Percentiles rank a stretch among this genome's conserved stretches.
These are phyloP conservation scores for Phylloporus scabripes DNA, from an alignment of 768 basidiomycete species.

Conservation along the genomic window DNA sequence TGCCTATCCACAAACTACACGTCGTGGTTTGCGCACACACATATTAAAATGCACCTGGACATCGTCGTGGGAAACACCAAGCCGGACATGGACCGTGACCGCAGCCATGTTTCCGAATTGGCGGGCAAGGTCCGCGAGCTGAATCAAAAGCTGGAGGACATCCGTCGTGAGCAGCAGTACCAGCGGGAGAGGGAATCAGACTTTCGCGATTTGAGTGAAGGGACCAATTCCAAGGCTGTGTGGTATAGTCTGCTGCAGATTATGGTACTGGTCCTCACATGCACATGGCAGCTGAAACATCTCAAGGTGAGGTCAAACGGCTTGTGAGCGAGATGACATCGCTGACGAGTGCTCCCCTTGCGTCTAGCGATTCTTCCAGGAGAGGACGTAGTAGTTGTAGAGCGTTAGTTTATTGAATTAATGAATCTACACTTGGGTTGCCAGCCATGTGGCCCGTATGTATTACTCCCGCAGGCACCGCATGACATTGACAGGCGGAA, in stretches of 20 bases:
- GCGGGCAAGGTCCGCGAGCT: conserved; percentile 84
- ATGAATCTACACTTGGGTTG: background rate
- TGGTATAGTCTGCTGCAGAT: conserved; percentile 95
- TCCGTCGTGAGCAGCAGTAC: conserved; percentile 94
- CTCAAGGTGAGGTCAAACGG: conserved; percentile 56
- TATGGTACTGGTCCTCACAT: conserved; percentile 74
- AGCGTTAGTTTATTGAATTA: background rate
- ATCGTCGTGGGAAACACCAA: conserved; percentile 87
- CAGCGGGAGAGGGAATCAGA: conserved; percentile 93
- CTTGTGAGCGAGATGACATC: background rate
- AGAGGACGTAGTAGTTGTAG: conserved; percentile 48
- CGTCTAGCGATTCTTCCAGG: conserved; percentile 76
- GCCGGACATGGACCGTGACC: conserved; percentile 81
- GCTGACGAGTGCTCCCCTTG: conserved; percentile 1
- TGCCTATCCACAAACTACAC: conserved; percentile 93
- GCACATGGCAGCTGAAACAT: conserved; percentile 90
- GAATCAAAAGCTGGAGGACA: conserved; percentile 89
- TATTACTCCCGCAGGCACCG: too few species aligned
- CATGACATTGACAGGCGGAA: background rate
- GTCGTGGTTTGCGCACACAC: conserved; percentile 79
- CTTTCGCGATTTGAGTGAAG: conserved; percentile 84
- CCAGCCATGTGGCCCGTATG: background rate
- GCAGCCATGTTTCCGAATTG: conserved; percentile 77
- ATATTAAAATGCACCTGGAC: conserved; percentile 93
- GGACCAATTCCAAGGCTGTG: conserved; percentile 86